phyloP scores from a whole-genome alignment of 176 grass and related monocot genomes.

The Melocanna baccifera region DNA sequence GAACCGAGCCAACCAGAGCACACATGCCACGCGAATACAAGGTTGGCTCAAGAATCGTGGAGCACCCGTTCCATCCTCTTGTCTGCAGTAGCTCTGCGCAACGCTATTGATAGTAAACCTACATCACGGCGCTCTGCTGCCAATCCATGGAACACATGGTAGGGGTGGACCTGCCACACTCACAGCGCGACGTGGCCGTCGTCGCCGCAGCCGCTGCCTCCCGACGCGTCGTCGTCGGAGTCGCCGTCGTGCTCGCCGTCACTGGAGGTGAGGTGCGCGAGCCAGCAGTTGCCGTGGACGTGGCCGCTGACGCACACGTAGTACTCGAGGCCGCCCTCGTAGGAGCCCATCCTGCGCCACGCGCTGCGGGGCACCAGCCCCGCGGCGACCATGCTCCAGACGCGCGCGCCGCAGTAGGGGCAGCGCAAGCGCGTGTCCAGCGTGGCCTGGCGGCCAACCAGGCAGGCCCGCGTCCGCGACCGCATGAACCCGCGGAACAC shows the following conservation, averaged over 20 bases:
- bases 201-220: not conserved
- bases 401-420: slow-evolving; percentile 73
- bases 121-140: not conserved
- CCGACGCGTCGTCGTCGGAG: not conserved
- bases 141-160: not conserved
- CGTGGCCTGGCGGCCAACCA: slow-evolving; percentile 43
- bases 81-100: not conserved
- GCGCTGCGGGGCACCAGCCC: slow-evolving; percentile 68
- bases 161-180: not conserved
- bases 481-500: slow-evolving; percentile 79
- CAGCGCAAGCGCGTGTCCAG: slow-evolving; percentile 63
- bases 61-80: not conserved
- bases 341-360: slow-evolving; percentile 46
- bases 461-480: slow-evolving; percentile 62
- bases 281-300: slow-evolving; percentile 84
- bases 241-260: slow-evolving; percentile 15
- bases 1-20: not conserved
- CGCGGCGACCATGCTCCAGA: slow-evolving; percentile 76
- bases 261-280: slow-evolving; percentile 61
- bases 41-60: not conserved
- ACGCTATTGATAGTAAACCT: not conserved
- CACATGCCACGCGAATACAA: not conserved
- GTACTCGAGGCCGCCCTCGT: slow-evolving; percentile 58
- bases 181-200: not conserved
- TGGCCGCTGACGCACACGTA: slow-evolving; percentile 89